phyloP scores from a whole-genome alignment of 805 yeast genomes.

The Candida vartiovaarae region DNA sequence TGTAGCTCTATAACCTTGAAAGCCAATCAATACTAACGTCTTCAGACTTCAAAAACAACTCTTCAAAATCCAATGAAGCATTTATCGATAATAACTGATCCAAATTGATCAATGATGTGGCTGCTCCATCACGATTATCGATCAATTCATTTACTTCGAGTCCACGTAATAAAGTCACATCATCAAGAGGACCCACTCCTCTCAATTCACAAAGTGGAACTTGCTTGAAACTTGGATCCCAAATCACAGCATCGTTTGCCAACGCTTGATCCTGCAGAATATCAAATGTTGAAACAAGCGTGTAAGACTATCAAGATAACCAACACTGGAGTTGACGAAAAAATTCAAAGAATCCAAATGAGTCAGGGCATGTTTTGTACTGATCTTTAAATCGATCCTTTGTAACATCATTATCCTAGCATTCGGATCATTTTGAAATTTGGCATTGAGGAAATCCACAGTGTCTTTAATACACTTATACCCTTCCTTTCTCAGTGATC shows the following conservation, averaged over 20 bases:
- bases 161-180: constrained; percentile 2
- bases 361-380: constrained; percentile 10
- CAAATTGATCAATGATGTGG: constrained; percentile 2
- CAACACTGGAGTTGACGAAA: constrained; percentile 5
- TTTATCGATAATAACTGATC: constrained; percentile 1
- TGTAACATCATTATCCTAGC: constrained; percentile 10
- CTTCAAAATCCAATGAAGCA: constrained; percentile 1
- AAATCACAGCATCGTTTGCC: constrained; percentile 13
- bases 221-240: constrained; percentile 18
- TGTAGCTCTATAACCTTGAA: neutral
- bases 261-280: constrained; percentile 12
- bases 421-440: constrained; percentile 14
- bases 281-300: neutral
- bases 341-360: constrained; percentile 17
- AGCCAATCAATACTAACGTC: neutral
- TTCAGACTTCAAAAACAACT: neutral
- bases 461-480: constrained; percentile 21
- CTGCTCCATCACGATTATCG: neutral
- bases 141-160: constrained; percentile 3
- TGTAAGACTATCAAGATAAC: constrained; percentile 4
- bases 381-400: constrained; percentile 9
- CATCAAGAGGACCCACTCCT: neutral
- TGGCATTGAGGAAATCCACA: constrained; percentile 14
- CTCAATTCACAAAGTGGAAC: constrained; percentile 3
- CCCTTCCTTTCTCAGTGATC: constrained; percentile 19